phyloP scores from a whole-genome alignment of 2,329 filamentous ascomycete genomes.

The Aspergillus eucalypticola region DNA sequence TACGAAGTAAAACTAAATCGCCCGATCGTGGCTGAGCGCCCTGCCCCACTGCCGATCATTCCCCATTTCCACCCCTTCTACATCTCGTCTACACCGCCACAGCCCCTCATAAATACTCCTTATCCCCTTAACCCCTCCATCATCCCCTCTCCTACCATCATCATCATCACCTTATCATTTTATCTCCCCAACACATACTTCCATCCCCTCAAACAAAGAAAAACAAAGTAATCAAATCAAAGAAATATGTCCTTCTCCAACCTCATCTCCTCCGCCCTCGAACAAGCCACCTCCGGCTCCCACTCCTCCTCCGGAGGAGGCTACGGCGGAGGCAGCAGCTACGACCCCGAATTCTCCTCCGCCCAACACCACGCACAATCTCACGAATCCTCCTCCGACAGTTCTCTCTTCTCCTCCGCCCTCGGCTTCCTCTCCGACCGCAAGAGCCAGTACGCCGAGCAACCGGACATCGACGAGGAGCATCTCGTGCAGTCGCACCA shows the following conservation, averaged over 20 bases:
- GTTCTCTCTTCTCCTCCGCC: slow-evolving; percentile 58
- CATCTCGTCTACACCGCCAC: slow-evolving; percentile 11
- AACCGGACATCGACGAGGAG: slow-evolving; percentile 59
- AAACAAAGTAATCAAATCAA: no score
- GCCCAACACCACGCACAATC: slow-evolving; percentile 58
- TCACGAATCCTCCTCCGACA: slow-evolving; percentile 52
- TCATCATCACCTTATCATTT: not conserved
- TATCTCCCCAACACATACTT: not conserved
- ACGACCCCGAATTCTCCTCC: slow-evolving; percentile 51
- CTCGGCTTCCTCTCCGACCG: slow-evolving; percentile 53
- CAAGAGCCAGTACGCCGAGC: slow-evolving; percentile 53
- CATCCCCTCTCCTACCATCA: not conserved
- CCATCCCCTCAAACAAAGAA: no score
- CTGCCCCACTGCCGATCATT: not conserved
- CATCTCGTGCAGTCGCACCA: slow-evolving; percentile 74
- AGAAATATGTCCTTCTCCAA: slow-evolving; percentile 20
- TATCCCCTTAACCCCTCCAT: not conserved
- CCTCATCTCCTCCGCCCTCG: slow-evolving; percentile 18
- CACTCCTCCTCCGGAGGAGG: not conserved
- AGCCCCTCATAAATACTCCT: slow-evolving; percentile 13
- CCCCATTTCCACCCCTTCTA: no score
- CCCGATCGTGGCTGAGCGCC: not conserved
- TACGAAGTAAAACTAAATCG: not conserved
- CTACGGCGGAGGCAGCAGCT: no score
- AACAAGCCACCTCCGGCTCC: slow-evolving; percentile 14